These are phyloP conservation scores for Friedmanniomyces endolithicus DNA, from an alignment of 495 filamentous ascomycete species.

Conservation along the genomic window DNA sequence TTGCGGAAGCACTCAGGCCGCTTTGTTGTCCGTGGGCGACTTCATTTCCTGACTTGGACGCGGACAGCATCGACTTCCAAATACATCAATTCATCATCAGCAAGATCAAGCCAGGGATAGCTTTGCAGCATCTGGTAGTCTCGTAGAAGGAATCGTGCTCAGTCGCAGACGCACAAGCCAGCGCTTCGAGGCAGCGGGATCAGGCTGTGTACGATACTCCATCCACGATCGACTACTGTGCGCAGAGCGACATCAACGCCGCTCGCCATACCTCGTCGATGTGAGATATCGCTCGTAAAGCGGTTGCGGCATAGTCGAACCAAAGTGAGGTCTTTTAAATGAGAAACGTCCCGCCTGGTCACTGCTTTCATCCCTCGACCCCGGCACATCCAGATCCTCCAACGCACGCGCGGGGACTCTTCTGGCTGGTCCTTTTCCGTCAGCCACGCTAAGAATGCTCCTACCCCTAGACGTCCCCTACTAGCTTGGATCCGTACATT, in stretches of 20 bases:
- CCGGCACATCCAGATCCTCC: constrained; percentile 9
- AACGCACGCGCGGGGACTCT: constrained; percentile 7
- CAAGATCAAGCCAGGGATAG: too few relatives aligned
- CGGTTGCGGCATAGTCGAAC: not conserved
- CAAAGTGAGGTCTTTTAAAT: constrained; percentile 2
- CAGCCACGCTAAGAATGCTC: constrained; percentile 15
- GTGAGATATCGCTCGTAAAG: too few relatives aligned
- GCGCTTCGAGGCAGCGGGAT: too few relatives aligned
- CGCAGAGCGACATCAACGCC: not conserved
- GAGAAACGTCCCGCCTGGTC: constrained; percentile 10
- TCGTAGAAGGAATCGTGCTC: too few relatives aligned
- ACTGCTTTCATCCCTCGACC: constrained; percentile 5
- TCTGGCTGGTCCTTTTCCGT: constrained; percentile 1
- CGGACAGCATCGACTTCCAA: not conserved
- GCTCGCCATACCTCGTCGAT: not conserved
- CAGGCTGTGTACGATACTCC: not conserved
- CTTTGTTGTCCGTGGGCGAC: not conserved
- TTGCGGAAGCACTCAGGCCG: not conserved
- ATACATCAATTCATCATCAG: not conserved
- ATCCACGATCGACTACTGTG: too few relatives aligned
- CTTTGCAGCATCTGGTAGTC: not conserved
- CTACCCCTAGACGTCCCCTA: not conserved
- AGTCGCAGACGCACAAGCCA: too few relatives aligned
- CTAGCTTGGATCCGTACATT: constrained; percentile 16
- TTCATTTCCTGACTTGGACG: not conserved